These are phyloP conservation scores for Pleurotus giganteus DNA, from an alignment of 768 basidiomycete species.

Conservation along the genomic window DNA sequence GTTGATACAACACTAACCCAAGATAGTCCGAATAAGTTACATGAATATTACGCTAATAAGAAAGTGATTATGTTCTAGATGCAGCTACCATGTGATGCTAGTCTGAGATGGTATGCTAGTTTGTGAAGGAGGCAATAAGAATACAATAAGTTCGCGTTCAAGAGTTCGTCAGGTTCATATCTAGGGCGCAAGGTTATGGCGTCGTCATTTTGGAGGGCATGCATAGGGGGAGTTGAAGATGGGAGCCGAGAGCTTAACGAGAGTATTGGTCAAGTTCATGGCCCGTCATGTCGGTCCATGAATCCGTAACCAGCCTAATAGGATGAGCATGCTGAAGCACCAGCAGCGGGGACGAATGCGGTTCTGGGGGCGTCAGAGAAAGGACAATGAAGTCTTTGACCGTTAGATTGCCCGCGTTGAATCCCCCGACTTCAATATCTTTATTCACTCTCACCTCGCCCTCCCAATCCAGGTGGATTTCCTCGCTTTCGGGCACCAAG, in stretches of 20 bases:
- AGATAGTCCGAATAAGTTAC: too few relatives aligned
- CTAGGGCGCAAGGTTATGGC: too few relatives aligned
- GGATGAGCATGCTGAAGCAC: constrained; percentile 44
- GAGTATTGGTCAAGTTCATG: constrained; percentile 2
- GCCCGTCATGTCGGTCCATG: constrained; percentile 28
- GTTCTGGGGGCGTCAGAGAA: constrained; percentile 38
- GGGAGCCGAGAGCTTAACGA: neutral
- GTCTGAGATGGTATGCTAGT: too few relatives aligned
- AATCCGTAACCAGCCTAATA: constrained; percentile 59
- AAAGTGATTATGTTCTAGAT: too few relatives aligned
- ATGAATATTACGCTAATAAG: too few relatives aligned
- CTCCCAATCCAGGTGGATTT: constrained; percentile 58
- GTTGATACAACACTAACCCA: too few relatives aligned
- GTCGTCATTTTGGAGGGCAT: too few relatives aligned
- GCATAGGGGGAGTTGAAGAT: too few relatives aligned
- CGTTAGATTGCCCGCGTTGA: constrained; percentile 39
- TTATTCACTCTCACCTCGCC: constrained; percentile 43
- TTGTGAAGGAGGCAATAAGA: too few relatives aligned
- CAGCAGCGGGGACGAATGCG: constrained; percentile 32
- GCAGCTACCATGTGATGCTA: too few relatives aligned
- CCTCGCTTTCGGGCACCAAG: constrained; percentile 19
- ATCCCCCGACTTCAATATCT: constrained; percentile 43
- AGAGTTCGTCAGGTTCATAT: too few relatives aligned
- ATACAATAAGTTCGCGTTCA: too few relatives aligned
- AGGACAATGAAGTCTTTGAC: constrained; percentile 63